Base-by-base conservation (phyloP, 2,329 filamentous ascomycete species). In the Fusarium sp. region DNA sequence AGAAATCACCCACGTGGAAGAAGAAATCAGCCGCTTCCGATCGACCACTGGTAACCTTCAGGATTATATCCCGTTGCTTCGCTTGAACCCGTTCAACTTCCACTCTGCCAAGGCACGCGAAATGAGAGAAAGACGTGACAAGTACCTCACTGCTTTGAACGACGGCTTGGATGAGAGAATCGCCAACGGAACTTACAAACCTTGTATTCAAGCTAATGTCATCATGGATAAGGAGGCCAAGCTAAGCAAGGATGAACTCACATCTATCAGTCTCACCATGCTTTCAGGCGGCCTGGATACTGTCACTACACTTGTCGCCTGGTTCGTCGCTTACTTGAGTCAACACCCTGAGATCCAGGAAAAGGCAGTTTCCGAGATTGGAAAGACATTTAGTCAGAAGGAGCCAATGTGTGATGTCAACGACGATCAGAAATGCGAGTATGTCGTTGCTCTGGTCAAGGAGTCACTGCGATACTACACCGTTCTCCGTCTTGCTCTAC, bases 151-250 rank as follows among this genome's bases (percentile, higher is more conserved):
- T 0, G 81, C 79, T 11, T 77, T 92, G 22, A 90, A 91, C 71
- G 77, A 80, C 5, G 87, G 86, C 5, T 79, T 91, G 9, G 87
- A 90, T 60, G 84, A 87, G 24, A 82, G 87, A 1, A 90, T 91
- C 80, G 84, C 83, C 52, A 86, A 87, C 46, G 88, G 88, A 0
- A 88, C 82, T 0, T 84, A 91, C 74, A 84, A 86, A 69, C 88
- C 89, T 1, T 91, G 90, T 73, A 91, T 91, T 45, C 89, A 91
- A 65, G 88, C 88, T 6, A 91, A 91, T 65, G 85, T 91, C 32
- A 90, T 91, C 63, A 79, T 86, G 48, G 89, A 91, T 69, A 85
- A 87, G 69, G 89, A 91, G 40, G 86, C 88, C 0, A 88, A 86
- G 66, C 79, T 91, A 18, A 90, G 87, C 78, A 83, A 84, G 41